Evolutionary conservation across 2,329 filamentous ascomycete genomes (phyloP).

Genomic region (Scedosporium aurantiacum): DNA sequence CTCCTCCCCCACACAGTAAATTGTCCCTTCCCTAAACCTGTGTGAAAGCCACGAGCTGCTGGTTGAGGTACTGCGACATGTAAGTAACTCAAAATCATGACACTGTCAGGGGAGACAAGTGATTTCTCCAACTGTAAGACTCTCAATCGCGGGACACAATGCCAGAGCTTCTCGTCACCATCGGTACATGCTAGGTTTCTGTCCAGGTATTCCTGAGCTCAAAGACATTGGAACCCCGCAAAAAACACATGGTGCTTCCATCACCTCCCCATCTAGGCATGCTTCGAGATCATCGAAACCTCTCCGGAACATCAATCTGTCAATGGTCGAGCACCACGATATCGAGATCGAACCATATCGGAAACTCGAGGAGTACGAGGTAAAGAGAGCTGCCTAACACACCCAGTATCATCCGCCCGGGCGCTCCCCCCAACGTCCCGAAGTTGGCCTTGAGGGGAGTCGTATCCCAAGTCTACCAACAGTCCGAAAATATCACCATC

Average conservation of each 20-base stretch:
- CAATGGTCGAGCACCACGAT: not conserved
- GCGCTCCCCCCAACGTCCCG: slow-evolving; percentile 7
- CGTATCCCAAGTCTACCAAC: not conserved
- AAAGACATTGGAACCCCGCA: slow-evolving; percentile 3
- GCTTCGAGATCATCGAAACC: not conserved
- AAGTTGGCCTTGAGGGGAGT: slow-evolving; percentile 6
- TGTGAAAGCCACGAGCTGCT: not conserved
- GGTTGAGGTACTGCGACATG: not conserved
- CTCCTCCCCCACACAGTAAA: slow-evolving; percentile 3
- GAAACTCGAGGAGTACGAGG: not conserved
- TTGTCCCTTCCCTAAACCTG: not conserved
- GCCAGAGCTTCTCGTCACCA: not conserved
- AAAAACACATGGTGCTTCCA: not conserved
- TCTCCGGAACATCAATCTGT: slow-evolving; percentile 1
- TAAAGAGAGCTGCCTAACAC: not conserved
- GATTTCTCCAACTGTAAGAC: not conserved
- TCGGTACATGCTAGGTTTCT: not conserved
- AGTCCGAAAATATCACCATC: not conserved
- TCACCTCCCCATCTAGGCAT: not conserved
- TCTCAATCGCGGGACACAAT: not conserved
- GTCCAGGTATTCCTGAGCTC: not conserved
- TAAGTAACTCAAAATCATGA: slow-evolving; percentile 4
- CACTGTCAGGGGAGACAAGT: not conserved
- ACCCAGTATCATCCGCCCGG: not conserved
- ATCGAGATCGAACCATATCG: slow-evolving; percentile 1